Percentiles rank a stretch among this genome's conserved stretches.
phyloP scores from a whole-genome alignment of 75 land plant species.

The Pinus tabuliformis region DNA sequence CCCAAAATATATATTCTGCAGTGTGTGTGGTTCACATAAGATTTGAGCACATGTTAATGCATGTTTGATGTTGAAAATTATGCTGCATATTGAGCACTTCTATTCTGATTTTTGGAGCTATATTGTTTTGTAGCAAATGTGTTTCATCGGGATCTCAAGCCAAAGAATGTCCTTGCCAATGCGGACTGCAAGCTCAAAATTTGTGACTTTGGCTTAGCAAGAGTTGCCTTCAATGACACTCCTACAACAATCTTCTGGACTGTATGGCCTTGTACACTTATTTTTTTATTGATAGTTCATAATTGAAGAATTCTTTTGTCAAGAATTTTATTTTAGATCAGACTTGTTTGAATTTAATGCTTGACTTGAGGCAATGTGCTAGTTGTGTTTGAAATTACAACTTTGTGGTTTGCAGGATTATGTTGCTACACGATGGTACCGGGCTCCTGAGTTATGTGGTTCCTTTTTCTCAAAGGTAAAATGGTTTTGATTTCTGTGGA shows the following conservation, averaged over 20 bases:
- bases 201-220: slow-evolving; percentile 96
- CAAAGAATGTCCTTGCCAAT: slow-evolving; percentile 92
- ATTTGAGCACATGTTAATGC: too few relatives aligned
- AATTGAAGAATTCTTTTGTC: not conserved
- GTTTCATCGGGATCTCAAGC: slow-evolving; percentile 90
- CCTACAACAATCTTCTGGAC: slow-evolving; percentile 99
- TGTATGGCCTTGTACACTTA: slow-evolving; percentile 31
- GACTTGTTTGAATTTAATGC: not conserved
- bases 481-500: slow-evolving; percentile 1
- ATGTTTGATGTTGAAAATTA: not conserved
- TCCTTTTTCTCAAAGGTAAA: slow-evolving; percentile 77
- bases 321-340: not conserved
- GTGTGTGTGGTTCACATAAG: too few relatives aligned
- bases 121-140: slow-evolving; percentile 76
- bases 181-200: slow-evolving; percentile 94
- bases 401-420: slow-evolving; percentile 52
- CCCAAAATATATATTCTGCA: too few relatives aligned
- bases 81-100: not conserved
- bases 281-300: not conserved
- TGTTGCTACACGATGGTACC: slow-evolving; percentile 87
- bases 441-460: slow-evolving; percentile 85
- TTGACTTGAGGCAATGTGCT: not conserved
- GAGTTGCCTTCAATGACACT: slow-evolving; percentile 94
- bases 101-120: slow-evolving; percentile 12
- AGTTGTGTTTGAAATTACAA: not conserved